A percentile compares a stretch with the other conserved stretches of the same genome.
Conservation (phyloP, 169 alveolate species). For the Amoebophrya sp. region DNA sequence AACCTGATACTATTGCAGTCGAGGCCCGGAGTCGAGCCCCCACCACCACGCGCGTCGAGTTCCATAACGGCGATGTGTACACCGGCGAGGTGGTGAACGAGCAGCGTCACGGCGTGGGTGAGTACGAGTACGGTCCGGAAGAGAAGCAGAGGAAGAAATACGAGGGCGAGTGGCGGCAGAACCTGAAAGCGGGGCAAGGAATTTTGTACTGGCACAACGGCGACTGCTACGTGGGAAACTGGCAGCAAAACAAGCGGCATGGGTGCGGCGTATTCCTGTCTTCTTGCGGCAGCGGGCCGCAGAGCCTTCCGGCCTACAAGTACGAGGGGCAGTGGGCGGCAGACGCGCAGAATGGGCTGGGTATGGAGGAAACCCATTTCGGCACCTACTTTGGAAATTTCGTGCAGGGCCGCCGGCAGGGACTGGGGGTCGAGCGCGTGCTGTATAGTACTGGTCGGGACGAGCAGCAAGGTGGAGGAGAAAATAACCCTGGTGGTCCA, state of each 20-base stretch:
- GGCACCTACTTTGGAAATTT: not conserved
- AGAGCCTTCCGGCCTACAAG: not conserved
- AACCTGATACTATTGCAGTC: too few species aligned
- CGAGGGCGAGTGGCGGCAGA: not conserved
- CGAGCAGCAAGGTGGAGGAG: too few species aligned
- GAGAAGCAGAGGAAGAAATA: not conserved
- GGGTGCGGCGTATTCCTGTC: not conserved
- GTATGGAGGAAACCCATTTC: not conserved
- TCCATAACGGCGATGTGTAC: not conserved
- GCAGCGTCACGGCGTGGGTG: not conserved
- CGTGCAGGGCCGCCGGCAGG: not conserved
- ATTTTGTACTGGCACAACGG: not conserved
- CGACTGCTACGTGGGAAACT: constrained; percentile 12
- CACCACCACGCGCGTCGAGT: too few species aligned
- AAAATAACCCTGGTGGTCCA: too few species aligned
- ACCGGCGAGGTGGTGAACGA: not conserved
- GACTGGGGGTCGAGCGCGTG: not conserved
- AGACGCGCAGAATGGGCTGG: not conserved
- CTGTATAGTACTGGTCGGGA: too few species aligned
- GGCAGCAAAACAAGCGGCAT: not conserved
- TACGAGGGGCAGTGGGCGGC: not conserved
- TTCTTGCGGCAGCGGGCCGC: not conserved
- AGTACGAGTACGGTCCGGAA: not conserved
- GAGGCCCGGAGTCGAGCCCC: too few species aligned
- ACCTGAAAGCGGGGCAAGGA: not conserved